phyloP scores from a whole-genome alignment of 2,329 filamentous ascomycete genomes.

The Botrytis pseudocinerea region DNA sequence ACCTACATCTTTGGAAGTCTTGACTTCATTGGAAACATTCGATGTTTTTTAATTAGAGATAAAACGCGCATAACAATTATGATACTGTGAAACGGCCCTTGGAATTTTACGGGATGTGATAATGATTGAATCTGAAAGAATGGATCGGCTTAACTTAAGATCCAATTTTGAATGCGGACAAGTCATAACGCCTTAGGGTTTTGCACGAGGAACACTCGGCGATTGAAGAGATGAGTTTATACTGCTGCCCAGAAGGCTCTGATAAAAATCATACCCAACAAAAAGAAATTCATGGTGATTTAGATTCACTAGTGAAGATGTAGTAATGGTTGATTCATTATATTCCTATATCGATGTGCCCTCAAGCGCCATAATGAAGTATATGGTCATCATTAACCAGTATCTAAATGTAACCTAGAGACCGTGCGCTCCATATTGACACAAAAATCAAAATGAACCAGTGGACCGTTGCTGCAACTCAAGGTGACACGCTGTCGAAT shows the following conservation, averaged over 20 bases:
- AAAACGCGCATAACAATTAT: neutral
- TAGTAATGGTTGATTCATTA: neutral
- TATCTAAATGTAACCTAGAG: neutral
- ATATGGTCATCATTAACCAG: neutral
- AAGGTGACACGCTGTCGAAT: neutral
- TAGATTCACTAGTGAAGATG: neutral
- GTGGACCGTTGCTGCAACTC: neutral
- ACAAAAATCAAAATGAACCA: neutral
- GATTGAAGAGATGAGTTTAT: neutral
- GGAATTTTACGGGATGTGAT: accelerated
- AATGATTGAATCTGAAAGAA: neutral
- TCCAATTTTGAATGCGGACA: neutral
- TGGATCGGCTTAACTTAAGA: neutral
- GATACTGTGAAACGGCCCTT: neutral
- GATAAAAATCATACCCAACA: neutral
- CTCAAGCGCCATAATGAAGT: neutral
- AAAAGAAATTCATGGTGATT: neutral
- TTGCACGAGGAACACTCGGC: too few relatives aligned
- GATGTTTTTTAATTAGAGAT: neutral
- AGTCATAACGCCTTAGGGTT: too few relatives aligned
- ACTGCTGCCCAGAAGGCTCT: neutral
- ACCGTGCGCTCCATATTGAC: neutral
- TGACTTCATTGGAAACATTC: neutral
- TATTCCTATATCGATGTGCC: neutral
- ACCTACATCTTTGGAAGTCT: neutral